phyloP scores from a whole-genome alignment of 345 rosid species.

The Leavenworthia alabamica region DNA sequence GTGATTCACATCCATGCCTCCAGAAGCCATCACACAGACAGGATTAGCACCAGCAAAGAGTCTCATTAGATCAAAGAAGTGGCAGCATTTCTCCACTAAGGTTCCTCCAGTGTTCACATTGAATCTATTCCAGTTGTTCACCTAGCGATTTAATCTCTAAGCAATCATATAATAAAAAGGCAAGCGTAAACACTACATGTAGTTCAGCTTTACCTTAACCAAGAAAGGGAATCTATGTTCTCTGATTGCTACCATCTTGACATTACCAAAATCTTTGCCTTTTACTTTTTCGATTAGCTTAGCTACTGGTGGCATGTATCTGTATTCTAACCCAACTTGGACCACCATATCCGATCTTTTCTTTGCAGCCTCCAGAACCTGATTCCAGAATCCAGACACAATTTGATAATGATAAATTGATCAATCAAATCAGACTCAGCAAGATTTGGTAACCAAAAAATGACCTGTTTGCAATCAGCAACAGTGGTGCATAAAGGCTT shows the following conservation, averaged over 20 bases:
- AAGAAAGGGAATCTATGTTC: constrained; percentile 93
- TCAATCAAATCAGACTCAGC: neutral
- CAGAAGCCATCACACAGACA: constrained; percentile 88
- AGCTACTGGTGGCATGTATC: constrained; percentile 95
- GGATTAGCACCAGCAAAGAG: constrained; percentile 84
- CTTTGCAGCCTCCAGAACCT: constrained; percentile 76
- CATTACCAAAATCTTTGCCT: constrained; percentile 53
- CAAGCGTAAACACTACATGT: neutral
- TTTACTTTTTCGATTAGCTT: constrained; percentile 73
- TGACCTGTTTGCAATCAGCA: constrained; percentile 73
- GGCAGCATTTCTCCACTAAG: constrained; percentile 96
- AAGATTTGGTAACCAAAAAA: neutral
- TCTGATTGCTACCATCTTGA: constrained; percentile 87
- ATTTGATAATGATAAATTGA: neutral
- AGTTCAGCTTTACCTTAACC: constrained; percentile 60
- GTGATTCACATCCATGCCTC: constrained; percentile 84
- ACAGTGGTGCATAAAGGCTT: constrained; percentile 91
- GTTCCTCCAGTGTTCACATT: constrained; percentile 87
- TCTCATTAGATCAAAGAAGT: constrained; percentile 93
- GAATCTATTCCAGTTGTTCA: constrained; percentile 90
- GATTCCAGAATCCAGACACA: constrained; percentile 12
- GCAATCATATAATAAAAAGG: constrained; percentile 3
- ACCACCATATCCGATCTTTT: constrained; percentile 75
- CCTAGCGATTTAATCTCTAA: constrained; percentile 37
- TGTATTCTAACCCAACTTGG: constrained; percentile 88